A percentile compares a stretch with the other conserved stretches of the same genome.
phyloP scores from a whole-genome alignment of 495 filamentous ascomycete genomes.

The Hyaloscypha finlandica region DNA sequence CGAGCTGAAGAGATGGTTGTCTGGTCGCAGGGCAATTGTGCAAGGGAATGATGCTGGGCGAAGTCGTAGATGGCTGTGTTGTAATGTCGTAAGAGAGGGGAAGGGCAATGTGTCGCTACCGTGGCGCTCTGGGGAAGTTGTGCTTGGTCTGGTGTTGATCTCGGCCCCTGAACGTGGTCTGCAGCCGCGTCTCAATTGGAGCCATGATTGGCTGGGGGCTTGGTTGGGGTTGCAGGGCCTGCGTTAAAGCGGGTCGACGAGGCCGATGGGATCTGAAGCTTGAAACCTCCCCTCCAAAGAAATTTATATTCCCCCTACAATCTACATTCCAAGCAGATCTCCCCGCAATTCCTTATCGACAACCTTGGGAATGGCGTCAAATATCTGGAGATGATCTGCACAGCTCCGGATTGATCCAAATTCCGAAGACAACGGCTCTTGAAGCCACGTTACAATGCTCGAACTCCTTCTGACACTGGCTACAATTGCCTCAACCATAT shows the following conservation, averaged over 20 bases:
- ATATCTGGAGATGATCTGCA: conserved; percentile 1
- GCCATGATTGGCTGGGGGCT: conserved; percentile 7
- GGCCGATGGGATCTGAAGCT: neutral
- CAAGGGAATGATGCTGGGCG: neutral
- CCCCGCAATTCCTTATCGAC: neutral
- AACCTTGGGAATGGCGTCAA: neutral
- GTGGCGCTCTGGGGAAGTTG: neutral
- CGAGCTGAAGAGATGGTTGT: neutral
- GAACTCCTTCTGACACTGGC: conserved; percentile 30
- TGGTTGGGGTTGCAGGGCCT: neutral
- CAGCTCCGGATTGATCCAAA: neutral
- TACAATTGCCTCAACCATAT: conserved; percentile 29
- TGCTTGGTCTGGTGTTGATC: conserved; percentile 22
- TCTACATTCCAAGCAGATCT: neutral
- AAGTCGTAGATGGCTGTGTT: neutral
- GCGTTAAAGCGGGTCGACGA: neutral
- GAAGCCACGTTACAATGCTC: conserved; percentile 25
- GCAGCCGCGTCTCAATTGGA: neutral
- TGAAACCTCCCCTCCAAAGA: neutral
- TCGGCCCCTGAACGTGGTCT: conserved; percentile 5
- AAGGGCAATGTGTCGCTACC: conserved; percentile 2
- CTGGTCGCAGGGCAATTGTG: neutral
- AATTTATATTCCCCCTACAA: neutral
- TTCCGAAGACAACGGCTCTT: neutral
- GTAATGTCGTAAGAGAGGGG: conserved; percentile 4